Base-by-base conservation (phyloP, 164 flowering plant species). In the Amborella trichopoda region DNA sequence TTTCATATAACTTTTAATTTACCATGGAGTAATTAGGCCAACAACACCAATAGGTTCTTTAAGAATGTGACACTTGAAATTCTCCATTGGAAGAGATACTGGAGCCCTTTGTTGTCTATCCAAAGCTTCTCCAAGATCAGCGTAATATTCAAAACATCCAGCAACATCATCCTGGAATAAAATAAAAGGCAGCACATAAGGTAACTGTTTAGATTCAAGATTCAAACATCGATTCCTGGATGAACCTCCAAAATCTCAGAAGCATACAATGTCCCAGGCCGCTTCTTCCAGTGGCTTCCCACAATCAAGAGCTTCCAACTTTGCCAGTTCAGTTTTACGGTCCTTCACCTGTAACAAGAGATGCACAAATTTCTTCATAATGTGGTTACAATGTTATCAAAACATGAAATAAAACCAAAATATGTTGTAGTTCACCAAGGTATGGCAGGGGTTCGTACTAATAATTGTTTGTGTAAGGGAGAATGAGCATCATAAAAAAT, bases 241-340 rank as follows among this genome's bases (percentile, higher is more conserved):
- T 30, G 8, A 30, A 30, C 9, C 26, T 23, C 21, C 4, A 19
- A 6, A 48, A 62, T 26, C 28, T 16, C n/a, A 25, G 5, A 46
- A 34, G 21, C 69, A 43, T 82, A 88, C 99, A 10, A 93, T 83
- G 61, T 93, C 99, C 96, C 95, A 84, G 26, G 75, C 76, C 24
- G 99, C 83, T 79, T 93, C 99, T 28, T 82, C 94, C 43, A 84
- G 49, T 28, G 99, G 99, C 51, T 88, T 93, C 45, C 99, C 99
- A 67, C 70, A 64, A 67, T 93, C 99, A 53, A 83, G 26, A 12
- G 89, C 68, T 64, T 93, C 99, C 44, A 93, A 76, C 59, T 62
- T 82, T 24, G 94, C 82, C 17, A 93, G 66, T 40, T 65, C 64
- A 51, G 76, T 19, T 49, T 87, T 91, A 33, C 70, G 75, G 61